Evolutionary conservation across 1,284 basidiomycete genomes (phyloP).

Genomic region (Pisolithus thermaeus): DNA sequence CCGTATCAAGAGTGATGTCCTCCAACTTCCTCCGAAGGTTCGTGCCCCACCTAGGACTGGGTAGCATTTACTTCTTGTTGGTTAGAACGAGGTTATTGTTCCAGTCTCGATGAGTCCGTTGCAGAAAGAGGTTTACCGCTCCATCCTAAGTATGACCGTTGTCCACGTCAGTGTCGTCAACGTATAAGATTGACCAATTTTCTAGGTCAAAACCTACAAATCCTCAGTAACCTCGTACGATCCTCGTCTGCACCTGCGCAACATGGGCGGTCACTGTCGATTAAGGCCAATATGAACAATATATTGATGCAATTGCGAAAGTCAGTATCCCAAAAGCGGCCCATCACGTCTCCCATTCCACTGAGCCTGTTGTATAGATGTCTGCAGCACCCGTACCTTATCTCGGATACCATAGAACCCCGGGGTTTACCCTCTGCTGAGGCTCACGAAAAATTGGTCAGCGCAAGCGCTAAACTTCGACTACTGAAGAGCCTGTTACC

Average conservation of each 20-base stretch:
- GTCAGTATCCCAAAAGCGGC: conserved; percentile 35
- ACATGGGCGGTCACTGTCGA: conserved; percentile 26
- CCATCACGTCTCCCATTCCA: conserved; percentile 2
- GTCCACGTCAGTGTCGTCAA: not conserved
- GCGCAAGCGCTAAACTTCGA: conserved; percentile 83
- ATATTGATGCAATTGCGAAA: conserved; percentile 84
- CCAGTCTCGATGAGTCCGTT: conserved; percentile 86
- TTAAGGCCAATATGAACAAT: conserved; percentile 62
- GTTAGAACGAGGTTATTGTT: conserved; percentile 82
- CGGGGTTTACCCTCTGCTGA: conserved; percentile 53
- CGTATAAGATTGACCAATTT: conserved; percentile 7
- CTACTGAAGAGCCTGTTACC: conserved; percentile 81
- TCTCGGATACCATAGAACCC: conserved; percentile 78
- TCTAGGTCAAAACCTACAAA: conserved; percentile 61
- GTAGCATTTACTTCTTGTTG: conserved; percentile 11
- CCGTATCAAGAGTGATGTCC: conserved; percentile 88
- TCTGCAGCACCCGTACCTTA: conserved; percentile 88
- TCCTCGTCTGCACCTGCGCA: conserved; percentile 29
- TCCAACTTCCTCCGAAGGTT: conserved; percentile 89
- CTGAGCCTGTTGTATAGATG: conserved; percentile 41
- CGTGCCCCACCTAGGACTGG: conserved; percentile 5
- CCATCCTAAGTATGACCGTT: conserved; percentile 57
- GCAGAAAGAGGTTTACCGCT: conserved; percentile 87
- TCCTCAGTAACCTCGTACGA: conserved; percentile 55
- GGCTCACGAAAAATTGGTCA: conserved; percentile 75